A percentile compares a stretch with the other conserved stretches of the same genome.
Conservation (phyloP, 2,329 filamentous ascomycete genomes). For the Colletotrichum chlorophyti region DNA sequence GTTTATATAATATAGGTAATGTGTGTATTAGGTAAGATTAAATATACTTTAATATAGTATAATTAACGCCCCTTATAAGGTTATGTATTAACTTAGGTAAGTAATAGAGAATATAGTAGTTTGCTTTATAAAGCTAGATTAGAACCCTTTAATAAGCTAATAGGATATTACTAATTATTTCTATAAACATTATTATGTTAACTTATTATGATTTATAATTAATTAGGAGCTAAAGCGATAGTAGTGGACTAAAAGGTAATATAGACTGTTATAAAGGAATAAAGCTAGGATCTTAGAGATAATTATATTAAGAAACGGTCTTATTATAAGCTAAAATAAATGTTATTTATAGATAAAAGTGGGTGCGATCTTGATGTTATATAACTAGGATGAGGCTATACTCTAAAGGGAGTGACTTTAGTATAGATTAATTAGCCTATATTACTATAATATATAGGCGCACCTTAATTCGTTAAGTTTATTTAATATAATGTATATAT, state of each 20-base stretch:
- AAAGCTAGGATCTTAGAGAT: conserved; percentile 1
- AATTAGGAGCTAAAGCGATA: conserved; percentile 9
- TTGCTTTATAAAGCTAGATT: conserved; percentile 20
- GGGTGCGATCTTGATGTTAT: conserved; percentile 15
- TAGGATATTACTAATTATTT: conserved; percentile 23
- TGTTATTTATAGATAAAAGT: conserved; percentile 26
- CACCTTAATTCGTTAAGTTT: no score
- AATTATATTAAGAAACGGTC: conserved; percentile 15
- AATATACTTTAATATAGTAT: no score
- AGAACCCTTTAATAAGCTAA: conserved; percentile 23
- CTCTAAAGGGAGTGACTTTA: conserved; percentile 18
- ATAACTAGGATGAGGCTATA: conserved; percentile 12
- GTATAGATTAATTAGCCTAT: no score
- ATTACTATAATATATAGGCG: no score
- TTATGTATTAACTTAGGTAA: conserved; percentile 22
- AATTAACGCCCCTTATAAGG: no score
- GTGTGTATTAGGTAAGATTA: no score
- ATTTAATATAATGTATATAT: no score
- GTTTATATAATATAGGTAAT: no score
- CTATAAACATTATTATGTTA: conserved; percentile 14
- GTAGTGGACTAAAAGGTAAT: conserved; percentile 26
- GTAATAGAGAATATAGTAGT: conserved; percentile 30
- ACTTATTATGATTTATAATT: conserved; percentile 19
- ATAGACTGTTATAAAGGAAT: conserved; percentile 21
- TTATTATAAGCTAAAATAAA: background rate